Evolutionary conservation across 83 land plant species (phyloP).

Genomic region (Thuja plicata): DNA sequence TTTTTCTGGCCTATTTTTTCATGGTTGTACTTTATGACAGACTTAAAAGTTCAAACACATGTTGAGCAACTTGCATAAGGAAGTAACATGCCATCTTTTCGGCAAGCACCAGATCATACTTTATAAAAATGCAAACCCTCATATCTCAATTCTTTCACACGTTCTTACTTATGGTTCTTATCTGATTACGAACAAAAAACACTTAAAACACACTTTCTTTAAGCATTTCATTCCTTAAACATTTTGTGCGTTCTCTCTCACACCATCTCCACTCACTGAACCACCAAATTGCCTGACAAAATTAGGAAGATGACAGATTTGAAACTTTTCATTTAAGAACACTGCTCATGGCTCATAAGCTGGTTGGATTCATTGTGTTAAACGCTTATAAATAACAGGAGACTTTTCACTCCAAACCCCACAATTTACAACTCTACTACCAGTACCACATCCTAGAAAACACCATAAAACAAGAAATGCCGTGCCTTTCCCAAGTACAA

Average conservation of each 20-base stretch:
- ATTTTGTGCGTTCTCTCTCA: neutral
- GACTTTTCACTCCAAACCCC: neutral
- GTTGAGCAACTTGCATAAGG: neutral
- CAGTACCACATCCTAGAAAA: neutral
- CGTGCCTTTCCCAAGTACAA: neutral
- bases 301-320: neutral
- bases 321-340: neutral
- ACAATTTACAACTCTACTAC: neutral
- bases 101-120: neutral
- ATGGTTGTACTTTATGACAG: neutral
- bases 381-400: neutral
- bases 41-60: too few relatives aligned
- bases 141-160: neutral
- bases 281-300: neutral
- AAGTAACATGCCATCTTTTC: neutral
- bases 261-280: neutral
- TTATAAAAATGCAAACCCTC: neutral
- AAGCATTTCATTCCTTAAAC: neutral
- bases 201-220: neutral
- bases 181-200: neutral
- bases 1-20: neutral
- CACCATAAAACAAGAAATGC: neutral
- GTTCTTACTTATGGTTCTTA: neutral
- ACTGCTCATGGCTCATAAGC: neutral
- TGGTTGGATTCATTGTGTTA: neutral